Conservation (phyloP, 257 asterid species). For the Gentiana dahurica region DNA sequence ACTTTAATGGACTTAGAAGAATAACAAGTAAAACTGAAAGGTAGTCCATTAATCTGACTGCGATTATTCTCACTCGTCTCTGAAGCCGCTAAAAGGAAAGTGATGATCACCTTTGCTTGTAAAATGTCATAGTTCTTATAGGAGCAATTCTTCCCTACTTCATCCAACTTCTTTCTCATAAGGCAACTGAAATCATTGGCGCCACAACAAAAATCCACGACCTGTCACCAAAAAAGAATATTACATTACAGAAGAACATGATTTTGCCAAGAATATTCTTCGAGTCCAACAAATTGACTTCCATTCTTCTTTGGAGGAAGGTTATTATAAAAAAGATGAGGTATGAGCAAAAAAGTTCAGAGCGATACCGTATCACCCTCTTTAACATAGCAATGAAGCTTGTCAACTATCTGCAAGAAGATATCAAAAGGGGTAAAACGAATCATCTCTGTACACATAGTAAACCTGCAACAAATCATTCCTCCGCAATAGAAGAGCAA, state of each 20-base stretch:
- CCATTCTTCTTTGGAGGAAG: not conserved
- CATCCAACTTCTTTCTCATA: slow-evolving; percentile 62
- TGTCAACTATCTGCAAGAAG: slow-evolving; percentile 60
- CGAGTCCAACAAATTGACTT: not conserved
- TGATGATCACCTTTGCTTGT: slow-evolving; percentile 50
- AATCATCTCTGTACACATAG: slow-evolving; percentile 9
- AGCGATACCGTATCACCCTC: slow-evolving; percentile 75
- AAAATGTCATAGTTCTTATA: slow-evolving; percentile 67
- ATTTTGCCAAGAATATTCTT: not conserved
- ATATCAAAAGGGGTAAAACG: not conserved
- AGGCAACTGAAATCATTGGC: slow-evolving; percentile 86
- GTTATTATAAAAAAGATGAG: no score
- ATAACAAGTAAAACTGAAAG: no score
- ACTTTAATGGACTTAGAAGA: no score
- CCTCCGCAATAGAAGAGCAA: not conserved
- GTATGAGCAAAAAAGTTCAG: not conserved
- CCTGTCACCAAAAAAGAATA: slow-evolving; percentile 26
- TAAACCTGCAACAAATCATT: not conserved
- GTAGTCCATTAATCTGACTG: no score
- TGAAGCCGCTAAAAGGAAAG: not conserved
- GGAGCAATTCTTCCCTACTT: slow-evolving; percentile 49
- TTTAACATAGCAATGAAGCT: slow-evolving; percentile 66
- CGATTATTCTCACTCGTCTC: no score
- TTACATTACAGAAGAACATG: no score
- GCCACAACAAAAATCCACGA: slow-evolving; percentile 94